Percentiles rank a stretch among this genome's conserved stretches.
phyloP scores from a whole-genome alignment of 495 filamentous ascomycete genomes.

The Pyronema omphalodes region DNA sequence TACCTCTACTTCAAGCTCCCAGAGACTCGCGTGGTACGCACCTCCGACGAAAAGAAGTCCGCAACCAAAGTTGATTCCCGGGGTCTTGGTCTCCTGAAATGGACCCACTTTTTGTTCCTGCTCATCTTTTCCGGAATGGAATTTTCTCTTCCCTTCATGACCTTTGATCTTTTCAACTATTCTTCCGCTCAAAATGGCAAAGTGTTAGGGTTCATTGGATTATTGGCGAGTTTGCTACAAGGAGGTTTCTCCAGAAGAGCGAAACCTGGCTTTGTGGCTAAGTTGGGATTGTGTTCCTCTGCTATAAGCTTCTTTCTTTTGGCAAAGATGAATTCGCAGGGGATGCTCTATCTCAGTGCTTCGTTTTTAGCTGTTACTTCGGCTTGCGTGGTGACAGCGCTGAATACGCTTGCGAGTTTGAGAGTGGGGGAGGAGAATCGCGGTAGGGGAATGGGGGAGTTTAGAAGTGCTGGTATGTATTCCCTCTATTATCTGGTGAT shows the following conservation, averaged over 20 bases:
- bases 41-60: constrained; percentile 11
- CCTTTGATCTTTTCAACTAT: constrained; percentile 75
- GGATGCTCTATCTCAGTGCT: constrained; percentile 60
- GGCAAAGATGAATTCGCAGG: constrained; percentile 42
- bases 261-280: constrained; percentile 57
- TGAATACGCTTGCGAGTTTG: constrained; percentile 82
- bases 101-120: constrained; percentile 76
- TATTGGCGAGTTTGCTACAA: constrained; percentile 81
- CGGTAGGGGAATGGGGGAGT: constrained; percentile 66
- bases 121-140: constrained; percentile 97
- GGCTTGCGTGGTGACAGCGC: constrained; percentile 81
- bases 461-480: constrained; percentile 55
- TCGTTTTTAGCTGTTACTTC: constrained; percentile 70
- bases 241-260: constrained; percentile 66
- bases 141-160: constrained; percentile 91
- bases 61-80: constrained; percentile 8
- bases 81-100: constrained; percentile 43
- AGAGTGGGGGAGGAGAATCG: constrained; percentile 65
- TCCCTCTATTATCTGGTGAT: too few relatives aligned
- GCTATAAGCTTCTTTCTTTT: constrained; percentile 65
- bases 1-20: constrained; percentile 80
- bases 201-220: constrained; percentile 81
- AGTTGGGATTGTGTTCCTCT: constrained; percentile 60
- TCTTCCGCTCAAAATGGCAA: constrained; percentile 61
- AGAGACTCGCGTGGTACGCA: constrained; percentile 48